Conservation (phyloP, 2,329 filamentous ascomycete species). For the Phialophora expanda region DNA sequence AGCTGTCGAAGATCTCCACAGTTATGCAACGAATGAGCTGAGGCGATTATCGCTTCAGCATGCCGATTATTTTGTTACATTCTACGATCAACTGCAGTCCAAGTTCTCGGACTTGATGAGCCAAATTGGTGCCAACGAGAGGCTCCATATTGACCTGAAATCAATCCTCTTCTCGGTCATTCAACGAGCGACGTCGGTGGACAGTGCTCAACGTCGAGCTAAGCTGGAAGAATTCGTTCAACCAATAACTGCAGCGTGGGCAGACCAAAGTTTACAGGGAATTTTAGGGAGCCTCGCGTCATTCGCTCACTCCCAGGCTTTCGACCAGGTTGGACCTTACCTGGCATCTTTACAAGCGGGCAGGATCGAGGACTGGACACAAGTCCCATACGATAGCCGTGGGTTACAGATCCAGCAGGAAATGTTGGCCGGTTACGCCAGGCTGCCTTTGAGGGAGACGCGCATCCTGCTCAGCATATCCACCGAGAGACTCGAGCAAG, state of each 20-base stretch:
- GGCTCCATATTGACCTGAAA: slow-evolving; percentile 81
- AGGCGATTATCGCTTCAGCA: slow-evolving; percentile 88
- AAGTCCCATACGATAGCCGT: slow-evolving; percentile 74
- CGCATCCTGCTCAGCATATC: slow-evolving; percentile 93
- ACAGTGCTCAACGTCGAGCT: slow-evolving; percentile 70
- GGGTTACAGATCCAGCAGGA: slow-evolving; percentile 78
- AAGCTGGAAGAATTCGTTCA: slow-evolving; percentile 78
- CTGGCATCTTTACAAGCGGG: slow-evolving; percentile 74
- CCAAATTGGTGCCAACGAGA: slow-evolving; percentile 75
- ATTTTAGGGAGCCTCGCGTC: slow-evolving; percentile 74
- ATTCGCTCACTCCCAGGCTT: slow-evolving; percentile 79
- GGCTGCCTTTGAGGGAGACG: slow-evolving; percentile 80
- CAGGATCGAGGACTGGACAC: slow-evolving; percentile 80
- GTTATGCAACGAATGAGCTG: slow-evolving; percentile 82
- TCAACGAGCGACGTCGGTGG: slow-evolving; percentile 80
- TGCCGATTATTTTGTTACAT: slow-evolving; percentile 83
- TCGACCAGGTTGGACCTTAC: slow-evolving; percentile 82
- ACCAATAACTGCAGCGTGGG: slow-evolving; percentile 83
- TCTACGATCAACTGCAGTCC: slow-evolving; percentile 83
- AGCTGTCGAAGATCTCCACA: slow-evolving; percentile 85
- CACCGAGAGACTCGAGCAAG: slow-evolving; percentile 82
- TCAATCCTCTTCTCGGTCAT: slow-evolving; percentile 94
- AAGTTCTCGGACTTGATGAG: slow-evolving; percentile 81
- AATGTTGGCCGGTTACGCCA: slow-evolving; percentile 70
- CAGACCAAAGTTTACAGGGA: slow-evolving; percentile 68